Conservation (phyloP, 2,329 filamentous ascomycete species). For the Acephala macrosclerotiorum region DNA sequence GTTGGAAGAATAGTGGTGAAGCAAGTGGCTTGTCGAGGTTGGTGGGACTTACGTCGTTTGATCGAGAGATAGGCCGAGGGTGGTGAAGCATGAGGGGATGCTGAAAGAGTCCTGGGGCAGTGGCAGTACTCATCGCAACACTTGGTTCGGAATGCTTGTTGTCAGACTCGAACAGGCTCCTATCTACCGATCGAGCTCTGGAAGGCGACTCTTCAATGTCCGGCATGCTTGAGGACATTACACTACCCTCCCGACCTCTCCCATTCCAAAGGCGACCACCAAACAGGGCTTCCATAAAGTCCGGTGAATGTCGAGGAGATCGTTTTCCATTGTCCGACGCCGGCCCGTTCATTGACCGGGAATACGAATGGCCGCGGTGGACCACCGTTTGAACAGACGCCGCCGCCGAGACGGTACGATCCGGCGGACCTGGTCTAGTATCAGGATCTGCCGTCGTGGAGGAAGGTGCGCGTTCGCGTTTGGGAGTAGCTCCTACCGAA, state of each 20-base stretch:
- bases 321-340: slow-evolving; percentile 24
- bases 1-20: slow-evolving; percentile 42
- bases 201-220: slow-evolving; percentile 55
- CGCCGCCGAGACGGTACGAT: slow-evolving; percentile 42
- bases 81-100: slow-evolving; percentile 26
- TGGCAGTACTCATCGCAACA: slow-evolving; percentile 67
- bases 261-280: slow-evolving; percentile 35
- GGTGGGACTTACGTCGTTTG: slow-evolving; percentile 35
- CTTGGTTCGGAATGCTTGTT: slow-evolving; percentile 72
- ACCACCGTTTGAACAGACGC: slow-evolving; percentile 43
- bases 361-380: slow-evolving; percentile 42
- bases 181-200: slow-evolving; percentile 70
- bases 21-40: slow-evolving; percentile 35
- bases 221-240: slow-evolving; percentile 24
- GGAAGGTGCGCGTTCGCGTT: slow-evolving; percentile 42
- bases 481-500: slow-evolving; percentile 47
- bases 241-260: slow-evolving; percentile 34
- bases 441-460: slow-evolving; percentile 49
- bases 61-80: slow-evolving; percentile 33
- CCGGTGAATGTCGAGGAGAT: slow-evolving; percentile 38
- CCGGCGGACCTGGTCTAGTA: slow-evolving; percentile 46
- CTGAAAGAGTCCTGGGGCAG: slow-evolving; percentile 62
- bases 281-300: slow-evolving; percentile 40
- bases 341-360: slow-evolving; percentile 46
- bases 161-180: slow-evolving; percentile 61